Evolutionary conservation across 306 rosid genomes (phyloP), one percentile per base, ranked within the genome.

Genomic region (Fagus crenata): DNA sequence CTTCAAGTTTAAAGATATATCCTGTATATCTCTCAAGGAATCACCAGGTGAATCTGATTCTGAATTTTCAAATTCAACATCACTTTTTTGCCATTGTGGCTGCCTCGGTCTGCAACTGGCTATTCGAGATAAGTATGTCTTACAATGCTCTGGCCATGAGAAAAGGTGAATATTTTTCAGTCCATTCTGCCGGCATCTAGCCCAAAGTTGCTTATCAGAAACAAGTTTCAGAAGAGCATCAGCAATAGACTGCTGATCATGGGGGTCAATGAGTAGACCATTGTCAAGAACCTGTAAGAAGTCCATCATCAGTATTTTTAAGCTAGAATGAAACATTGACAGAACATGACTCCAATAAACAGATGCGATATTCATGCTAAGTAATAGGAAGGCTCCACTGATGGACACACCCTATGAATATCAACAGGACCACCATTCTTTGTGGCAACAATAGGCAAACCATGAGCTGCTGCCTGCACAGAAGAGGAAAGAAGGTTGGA

Each of bases 161-260:
- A 85, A 87, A 49, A 87, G 89, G 78, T 85, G 89, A 72, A 87
- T 82, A 65, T 88, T 88, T 82, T 88, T 88, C 71, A 88, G 80
- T 37, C 92, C 92, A 73, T 82, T 86, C 78, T 86, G 88, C 79
- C 90, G 74, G 78, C 88, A 88, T 75, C 78, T 86, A 35, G 87
- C 84, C 92, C 92, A 88, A 75, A 88, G 87, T 18, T 88, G 92
- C 75, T 88, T 88, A 59, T 88, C 88, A 8, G 88, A 82, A 86
- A 88, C 92, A 80, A 88, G 90, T 77, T 88, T 88, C 70, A 86
- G 84, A 72, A 88, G 92, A 76, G 92, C 90, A 86, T 86, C 90
- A 1, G 90, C 82, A 11, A 88, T 82, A 69, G 88, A 83, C 58
- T 80, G 84, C 72, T 86, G 87, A 80, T 88, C 87, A 64, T 84